Base-by-base conservation (phyloP, 768 basidiomycete genomes). In the Phylloporus scabripes region DNA sequence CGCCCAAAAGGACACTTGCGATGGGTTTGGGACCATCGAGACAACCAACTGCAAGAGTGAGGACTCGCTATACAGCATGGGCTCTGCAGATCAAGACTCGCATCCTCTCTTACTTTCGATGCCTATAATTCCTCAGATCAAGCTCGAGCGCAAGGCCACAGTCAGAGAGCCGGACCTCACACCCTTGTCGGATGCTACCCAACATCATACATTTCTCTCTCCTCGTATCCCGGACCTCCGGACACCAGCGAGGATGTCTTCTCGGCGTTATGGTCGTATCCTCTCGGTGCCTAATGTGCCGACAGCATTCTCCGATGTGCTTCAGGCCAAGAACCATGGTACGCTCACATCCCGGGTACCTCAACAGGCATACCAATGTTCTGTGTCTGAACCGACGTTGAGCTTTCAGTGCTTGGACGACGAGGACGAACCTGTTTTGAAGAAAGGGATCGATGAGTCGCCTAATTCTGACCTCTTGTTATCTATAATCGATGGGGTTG, bases 81-180 rank as follows among this genome's bases (percentile, higher is more conserved):
- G 58, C 38, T 66, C 65, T 15, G 60, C 62, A 18, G 55, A 64
- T 40, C 53, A 59, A 18, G 60, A 62, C 5, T 48, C 46, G 1
- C 60, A 64, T 39, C 45, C 48, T 1, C 18, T 54, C 31, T 49
- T 64, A 41, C 55, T 64, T 42, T 62, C 64, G 4, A 66, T 62
- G 47, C 62, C 63, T 5, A 48, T 55, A 1, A 67, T 64, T n/a
- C 62, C 62, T 24, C 52, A 44, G 43, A 64, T 64, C 44, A 61
- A 51, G 23, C 59, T 64, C 3, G 53, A 64, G 21, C 60, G 61
- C 40, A 63, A 58, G 23, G 60, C 60, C 23, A 62, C 60, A 7
- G 39, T 63, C 14, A 60, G 50, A 50, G 43, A 55, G 15, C 36
- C 41, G 0, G 55, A 55, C 9, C 36, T 38, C 10, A 31, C 1